Evolutionary conservation across 768 basidiomycete species (phyloP).

Genomic region (Pleurotus salmoneostramineus): DNA sequence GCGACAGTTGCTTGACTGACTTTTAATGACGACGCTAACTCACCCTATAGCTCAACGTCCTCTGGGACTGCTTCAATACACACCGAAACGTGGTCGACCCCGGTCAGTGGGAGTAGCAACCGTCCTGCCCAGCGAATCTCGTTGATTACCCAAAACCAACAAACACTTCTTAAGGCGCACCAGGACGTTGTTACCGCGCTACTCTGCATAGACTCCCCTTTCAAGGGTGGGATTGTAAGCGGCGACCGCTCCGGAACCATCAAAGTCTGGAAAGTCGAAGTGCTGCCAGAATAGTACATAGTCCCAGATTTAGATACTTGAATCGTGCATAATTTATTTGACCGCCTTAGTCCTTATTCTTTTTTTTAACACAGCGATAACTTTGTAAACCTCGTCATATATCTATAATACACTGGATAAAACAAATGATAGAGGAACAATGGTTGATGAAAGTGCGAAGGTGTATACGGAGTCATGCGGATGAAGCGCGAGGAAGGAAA

Average conservation of each 20-base stretch:
- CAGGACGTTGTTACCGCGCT: slow-evolving; percentile 88
- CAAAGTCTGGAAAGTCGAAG: slow-evolving; percentile 84
- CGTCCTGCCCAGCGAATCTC: slow-evolving; percentile 74
- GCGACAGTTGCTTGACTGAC: slow-evolving; percentile 14
- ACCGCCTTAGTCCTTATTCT: neutral
- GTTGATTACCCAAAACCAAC: slow-evolving; percentile 77
- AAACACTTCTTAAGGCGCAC: slow-evolving; percentile 81
- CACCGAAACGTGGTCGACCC: slow-evolving; percentile 60
- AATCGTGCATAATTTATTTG: neutral
- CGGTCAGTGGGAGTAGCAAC: slow-evolving; percentile 41
- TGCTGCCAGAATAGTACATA: slow-evolving; percentile 31
- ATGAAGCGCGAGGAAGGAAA: neutral
- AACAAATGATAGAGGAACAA: too few species aligned
- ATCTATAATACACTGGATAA: too few species aligned
- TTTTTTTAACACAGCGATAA: neutral
- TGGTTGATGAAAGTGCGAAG: too few species aligned
- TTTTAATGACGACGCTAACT: neutral
- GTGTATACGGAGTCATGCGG: neutral
- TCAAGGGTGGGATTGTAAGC: slow-evolving; percentile 88
- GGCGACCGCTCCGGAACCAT: slow-evolving; percentile 87
- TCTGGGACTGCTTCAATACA: slow-evolving; percentile 46
- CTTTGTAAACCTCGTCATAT: too few species aligned
- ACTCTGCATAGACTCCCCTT: slow-evolving; percentile 87
- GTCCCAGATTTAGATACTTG: neutral
- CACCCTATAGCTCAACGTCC: slow-evolving; percentile 27